Conservation (phyloP, 345 rosid species). For the Erucastrum elatum region DNA sequence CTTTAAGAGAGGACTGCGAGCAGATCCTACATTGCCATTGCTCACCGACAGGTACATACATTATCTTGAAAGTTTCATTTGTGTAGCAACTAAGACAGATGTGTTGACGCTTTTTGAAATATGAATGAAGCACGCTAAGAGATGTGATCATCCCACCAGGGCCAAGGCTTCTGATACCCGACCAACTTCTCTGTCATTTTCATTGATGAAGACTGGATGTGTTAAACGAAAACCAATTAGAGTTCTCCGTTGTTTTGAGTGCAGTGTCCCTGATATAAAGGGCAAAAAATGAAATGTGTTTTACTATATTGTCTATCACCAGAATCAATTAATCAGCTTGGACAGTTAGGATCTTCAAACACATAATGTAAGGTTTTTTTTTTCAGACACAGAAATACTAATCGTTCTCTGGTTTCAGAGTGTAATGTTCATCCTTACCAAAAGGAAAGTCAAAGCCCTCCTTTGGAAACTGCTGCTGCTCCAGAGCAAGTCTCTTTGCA, state of each 20-base stretch:
- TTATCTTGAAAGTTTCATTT: conserved; percentile 14
- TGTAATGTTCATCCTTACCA: too few species aligned
- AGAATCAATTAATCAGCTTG: too few species aligned
- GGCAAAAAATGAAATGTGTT: conserved; percentile 38
- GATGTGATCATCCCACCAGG: conserved; percentile 93
- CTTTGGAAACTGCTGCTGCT: conserved; percentile 50
- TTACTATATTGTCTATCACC: too few species aligned
- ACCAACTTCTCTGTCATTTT: conserved; percentile 20
- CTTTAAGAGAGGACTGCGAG: conserved; percentile 76
- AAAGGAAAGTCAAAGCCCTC: conserved; percentile 34
- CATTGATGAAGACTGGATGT: neutral
- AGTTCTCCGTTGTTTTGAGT: conserved; percentile 5
- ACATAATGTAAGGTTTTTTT: too few species aligned
- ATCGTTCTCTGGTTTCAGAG: too few species aligned
- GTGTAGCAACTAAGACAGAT: neutral
- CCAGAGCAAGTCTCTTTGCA: conserved; percentile 72
- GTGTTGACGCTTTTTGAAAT: neutral
- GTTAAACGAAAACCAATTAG: neutral
- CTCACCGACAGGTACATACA: conserved; percentile 71
- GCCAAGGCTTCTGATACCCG: conserved; percentile 84
- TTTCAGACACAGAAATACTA: too few species aligned
- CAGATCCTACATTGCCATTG: conserved; percentile 78
- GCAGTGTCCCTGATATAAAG: conserved; percentile 69
- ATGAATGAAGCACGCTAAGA: conserved; percentile 64
- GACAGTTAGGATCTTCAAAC: too few species aligned